Percentiles rank a stretch among this genome's conserved stretches.
Evolutionary conservation across 2,329 filamentous ascomycete species (phyloP).

Genomic region (Plenodomus tracheiphilus): DNA sequence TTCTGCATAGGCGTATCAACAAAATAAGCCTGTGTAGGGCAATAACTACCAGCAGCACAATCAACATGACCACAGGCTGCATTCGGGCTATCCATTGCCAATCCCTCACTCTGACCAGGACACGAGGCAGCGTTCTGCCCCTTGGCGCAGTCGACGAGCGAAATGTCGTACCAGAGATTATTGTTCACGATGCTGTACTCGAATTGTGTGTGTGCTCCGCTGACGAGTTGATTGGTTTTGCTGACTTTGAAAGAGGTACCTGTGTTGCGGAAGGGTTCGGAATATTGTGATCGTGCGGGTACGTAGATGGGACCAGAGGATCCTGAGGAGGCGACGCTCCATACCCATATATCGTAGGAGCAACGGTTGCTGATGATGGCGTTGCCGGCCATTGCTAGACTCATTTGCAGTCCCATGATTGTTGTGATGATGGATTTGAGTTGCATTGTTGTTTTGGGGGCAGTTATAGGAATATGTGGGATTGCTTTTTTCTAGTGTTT

Average conservation of each 20-base stretch:
- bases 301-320: slow-evolving; percentile 13
- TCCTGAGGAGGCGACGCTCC: slow-evolving; percentile 19
- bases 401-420: slow-evolving; percentile 19
- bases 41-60: slow-evolving; percentile 26
- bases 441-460: slow-evolving; percentile 18
- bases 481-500: neutral
- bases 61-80: slow-evolving; percentile 14
- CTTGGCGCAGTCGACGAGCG: slow-evolving; percentile 32
- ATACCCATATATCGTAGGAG: slow-evolving; percentile 31
- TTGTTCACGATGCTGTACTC: slow-evolving; percentile 26
- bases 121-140: slow-evolving; percentile 22
- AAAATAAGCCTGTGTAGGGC: slow-evolving; percentile 30
- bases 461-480: no score
- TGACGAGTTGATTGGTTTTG: slow-evolving; percentile 21
- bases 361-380: slow-evolving; percentile 31
- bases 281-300: slow-evolving; percentile 21
- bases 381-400: slow-evolving; percentile 24
- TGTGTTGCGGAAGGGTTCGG: slow-evolving; percentile 19
- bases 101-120: slow-evolving; percentile 26
- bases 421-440: slow-evolving; percentile 20
- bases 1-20: slow-evolving; percentile 25
- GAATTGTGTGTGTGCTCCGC: slow-evolving; percentile 30
- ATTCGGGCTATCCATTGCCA: slow-evolving; percentile 20
- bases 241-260: slow-evolving; percentile 31
- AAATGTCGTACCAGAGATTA: slow-evolving; percentile 33